Evolutionary conservation across 176 grass and related monocot species (phyloP), one percentile per base, ranked within the genome.

Genomic region (Cymbopogon citratus): DNA sequence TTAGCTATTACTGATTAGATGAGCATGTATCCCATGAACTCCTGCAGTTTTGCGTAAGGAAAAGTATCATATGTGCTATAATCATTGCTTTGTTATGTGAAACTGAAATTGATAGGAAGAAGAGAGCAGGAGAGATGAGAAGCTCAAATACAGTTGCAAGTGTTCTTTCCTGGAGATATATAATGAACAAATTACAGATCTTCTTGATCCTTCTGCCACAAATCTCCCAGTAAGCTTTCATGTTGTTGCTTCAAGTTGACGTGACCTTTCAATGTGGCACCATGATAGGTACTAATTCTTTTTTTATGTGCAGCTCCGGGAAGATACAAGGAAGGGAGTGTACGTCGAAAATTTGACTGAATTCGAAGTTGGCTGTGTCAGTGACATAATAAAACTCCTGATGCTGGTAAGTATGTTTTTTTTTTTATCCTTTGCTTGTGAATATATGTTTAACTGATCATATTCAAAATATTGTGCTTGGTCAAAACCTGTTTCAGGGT

Each of bases 91-190:
- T 76, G 9, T 69, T 67, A 9, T 67, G 40, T 80, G 74, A 73
- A 67, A 62, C 64, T 21, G 0, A 78, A 86, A 48, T 54, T 61
- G 76, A 27, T 57, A 98, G 96, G 96, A 98, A 77, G 96, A 98
- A 85, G 96, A 98, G 85, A 95, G 92, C 80, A 90, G 96, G 54
- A 98, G 91, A 71, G 96, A 98, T 63, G 96, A 98, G 80, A 98
- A 93, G 36, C 90, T 98, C n/a, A 98, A 82, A 34, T 98, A 98
- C 71, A 95, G 84, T 62, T 98, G 96, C 89, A 98, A 93, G 41
- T 98, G 96, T 87, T 98, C 92, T 45, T 98, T 98, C 69, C 79
- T 98, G 15, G 92, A 98, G 85, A 98, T 98, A 84, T 98, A 98
- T 85, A 98, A 98, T 63, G 96, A 98, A 85, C 96, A 98, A 80